Evolutionary conservation across 202 grass and related monocot species (phyloP), one percentile per base, ranked within the genome.

Genomic region (Setaria italica): DNA sequence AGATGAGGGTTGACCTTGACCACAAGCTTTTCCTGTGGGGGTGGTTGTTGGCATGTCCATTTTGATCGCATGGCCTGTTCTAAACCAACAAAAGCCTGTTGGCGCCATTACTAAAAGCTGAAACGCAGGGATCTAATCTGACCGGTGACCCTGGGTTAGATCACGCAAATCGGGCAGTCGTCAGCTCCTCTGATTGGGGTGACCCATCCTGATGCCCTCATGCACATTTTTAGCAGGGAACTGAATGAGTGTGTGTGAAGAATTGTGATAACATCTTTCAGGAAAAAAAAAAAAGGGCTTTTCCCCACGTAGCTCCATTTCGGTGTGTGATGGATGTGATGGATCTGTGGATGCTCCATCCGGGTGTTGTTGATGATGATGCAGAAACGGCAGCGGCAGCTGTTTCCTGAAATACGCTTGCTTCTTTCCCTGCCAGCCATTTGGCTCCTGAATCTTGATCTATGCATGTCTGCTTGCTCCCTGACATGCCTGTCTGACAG

Each of bases 1-100:
- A 81, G 81, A 72, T 77, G 81, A 77, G 85, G 81, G 85, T 85
- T 88, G 85, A 91, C 89, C 89, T 91, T 91, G 85, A 88, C 81
- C 82, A 72, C 82, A 91, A 85, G 29, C 71, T 87, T 81, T 80
- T 59, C 55, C 25, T 55, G 19, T 10, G 25, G 25, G 25, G 25
- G 25, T 25, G 85, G 76, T 85, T 6, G 89, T 85, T 91, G 85
- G 77, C 54, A 59, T 72, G 89, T 91, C 85, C 70, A 81, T 91
- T 66, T 57, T 42, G 77, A 67, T 73, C 54, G 85, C 71, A 88
- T 85, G 77, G 81, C 55, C 30, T 77, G 47, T 70, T 87, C 76
- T 71, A 42, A 76, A 72, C 77, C 81, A 77, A 84, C 81, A 85
- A 72, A 91, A 71, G 63, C 49, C 29, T 34, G 37, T 87, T 71